phyloP scores from a whole-genome alignment of 495 filamentous ascomycete genomes.

The Acidomyces sp. region DNA sequence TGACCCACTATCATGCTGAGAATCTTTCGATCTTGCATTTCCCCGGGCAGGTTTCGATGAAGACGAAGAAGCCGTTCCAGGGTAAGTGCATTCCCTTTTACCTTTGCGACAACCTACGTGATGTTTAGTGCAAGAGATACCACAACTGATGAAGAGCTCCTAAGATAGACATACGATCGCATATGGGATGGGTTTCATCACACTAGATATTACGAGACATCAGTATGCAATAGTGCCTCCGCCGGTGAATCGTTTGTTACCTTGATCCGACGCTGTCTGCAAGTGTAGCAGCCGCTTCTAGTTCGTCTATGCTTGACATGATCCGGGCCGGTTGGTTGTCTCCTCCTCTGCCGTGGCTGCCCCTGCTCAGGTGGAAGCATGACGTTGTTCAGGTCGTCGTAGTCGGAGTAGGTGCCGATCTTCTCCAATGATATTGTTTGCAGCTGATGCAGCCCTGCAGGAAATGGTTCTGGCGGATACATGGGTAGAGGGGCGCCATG shows the following conservation, averaged over 20 bases:
- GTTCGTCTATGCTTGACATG: constrained; percentile 90
- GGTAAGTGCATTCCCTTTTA: constrained; percentile 70
- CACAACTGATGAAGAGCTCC: background rate
- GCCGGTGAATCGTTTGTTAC: constrained; percentile 35
- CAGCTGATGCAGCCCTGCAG: constrained; percentile 8
- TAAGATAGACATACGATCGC: constrained; percentile 47
- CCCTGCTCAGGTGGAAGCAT: constrained; percentile 10
- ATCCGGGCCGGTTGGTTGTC: constrained; percentile 40
- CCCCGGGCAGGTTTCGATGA: constrained; percentile 1
- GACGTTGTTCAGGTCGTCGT: constrained; percentile 9
- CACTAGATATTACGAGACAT: no score
- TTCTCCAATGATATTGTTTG: constrained; percentile 16
- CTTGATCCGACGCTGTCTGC: constrained; percentile 80
- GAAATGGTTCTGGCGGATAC: constrained; percentile 10
- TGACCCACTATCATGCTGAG: constrained; percentile 31
- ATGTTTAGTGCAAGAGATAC: constrained; percentile 2
- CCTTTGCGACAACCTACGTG: constrained; percentile 67
- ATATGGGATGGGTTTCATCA: constrained; percentile 73
- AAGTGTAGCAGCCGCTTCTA: constrained; percentile 89
- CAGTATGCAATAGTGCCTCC: no score
- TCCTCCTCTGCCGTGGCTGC: constrained; percentile 14
- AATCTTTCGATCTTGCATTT: constrained; percentile 28
- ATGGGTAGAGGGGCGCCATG: constrained; percentile 7
- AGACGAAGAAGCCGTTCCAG: constrained; percentile 39
- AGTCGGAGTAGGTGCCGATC: constrained; percentile 13